phyloP scores from a whole-genome alignment of 1,139 yeast genomes.

The Geotrichum klebahnii region DNA sequence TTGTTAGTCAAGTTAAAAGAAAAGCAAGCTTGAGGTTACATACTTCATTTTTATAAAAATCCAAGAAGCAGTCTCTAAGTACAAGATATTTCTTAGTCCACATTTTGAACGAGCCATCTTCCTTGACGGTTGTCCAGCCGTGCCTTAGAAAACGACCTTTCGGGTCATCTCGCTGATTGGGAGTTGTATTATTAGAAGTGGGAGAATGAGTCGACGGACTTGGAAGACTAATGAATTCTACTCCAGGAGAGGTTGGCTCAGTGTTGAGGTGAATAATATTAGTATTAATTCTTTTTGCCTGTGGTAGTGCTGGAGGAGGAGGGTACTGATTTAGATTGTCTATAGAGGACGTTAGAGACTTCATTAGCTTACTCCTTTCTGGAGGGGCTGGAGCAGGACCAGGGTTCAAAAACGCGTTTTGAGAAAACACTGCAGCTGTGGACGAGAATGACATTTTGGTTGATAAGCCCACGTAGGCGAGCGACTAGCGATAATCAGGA shows the following conservation, averaged over 20 bases:
- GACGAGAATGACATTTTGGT: conserved; percentile 31
- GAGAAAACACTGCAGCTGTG: conserved; percentile 33
- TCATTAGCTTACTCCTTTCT: conserved; percentile 12
- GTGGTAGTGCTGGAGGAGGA: neutral
- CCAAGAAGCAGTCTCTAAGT: conserved; percentile 67
- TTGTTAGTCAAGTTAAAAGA: neutral
- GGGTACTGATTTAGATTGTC: conserved; percentile 20
- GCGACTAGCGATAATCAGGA: neutral
- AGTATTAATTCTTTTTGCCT: conserved; percentile 2
- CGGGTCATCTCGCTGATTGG: conserved; percentile 16
- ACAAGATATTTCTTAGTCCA: conserved; percentile 89
- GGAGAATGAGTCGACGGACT: conserved; percentile 18
- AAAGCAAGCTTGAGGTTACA: too few species aligned
- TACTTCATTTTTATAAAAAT: conserved; percentile 68
- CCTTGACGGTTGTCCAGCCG: conserved; percentile 92
- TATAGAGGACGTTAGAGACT: conserved; percentile 13
- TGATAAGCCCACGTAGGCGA: neutral
- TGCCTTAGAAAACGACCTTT: conserved; percentile 34
- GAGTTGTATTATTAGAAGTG: conserved; percentile 11
- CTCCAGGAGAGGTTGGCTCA: conserved; percentile 6
- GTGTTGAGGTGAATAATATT: too few species aligned
- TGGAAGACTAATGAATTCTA: conserved; percentile 12
- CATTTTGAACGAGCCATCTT: conserved; percentile 70
- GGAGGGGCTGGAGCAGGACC: conserved; percentile 46
- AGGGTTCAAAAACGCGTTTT: conserved; percentile 40